Conservation (phyloP, 2,329 filamentous ascomycete genomes). For the Boeremia lycopersici region DNA sequence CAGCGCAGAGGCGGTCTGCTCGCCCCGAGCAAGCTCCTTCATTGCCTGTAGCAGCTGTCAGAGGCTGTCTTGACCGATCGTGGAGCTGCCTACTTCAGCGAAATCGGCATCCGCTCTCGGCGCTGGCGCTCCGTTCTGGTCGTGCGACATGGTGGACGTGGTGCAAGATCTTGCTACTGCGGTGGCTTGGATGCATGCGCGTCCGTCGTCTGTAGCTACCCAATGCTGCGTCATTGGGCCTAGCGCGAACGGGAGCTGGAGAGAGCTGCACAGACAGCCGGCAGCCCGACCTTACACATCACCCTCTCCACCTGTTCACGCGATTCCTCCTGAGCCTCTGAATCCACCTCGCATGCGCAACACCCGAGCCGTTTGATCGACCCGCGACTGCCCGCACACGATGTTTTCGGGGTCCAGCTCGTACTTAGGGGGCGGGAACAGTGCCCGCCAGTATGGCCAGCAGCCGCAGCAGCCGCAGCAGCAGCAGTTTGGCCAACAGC, state of each 20-base stretch:
- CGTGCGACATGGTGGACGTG: slow-evolving; percentile 37
- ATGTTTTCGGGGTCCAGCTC: slow-evolving; percentile 94
- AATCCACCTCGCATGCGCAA: slow-evolving; percentile 29
- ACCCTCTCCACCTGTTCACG: slow-evolving; percentile 26
- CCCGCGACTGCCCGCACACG: slow-evolving; percentile 38
- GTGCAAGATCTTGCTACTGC: slow-evolving; percentile 18
- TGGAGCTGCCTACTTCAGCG: slow-evolving; percentile 35
- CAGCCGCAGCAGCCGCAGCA: slow-evolving; percentile 52
- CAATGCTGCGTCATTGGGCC: slow-evolving; percentile 21
- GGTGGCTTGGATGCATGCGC: slow-evolving; percentile 21
- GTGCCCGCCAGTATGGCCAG: slow-evolving; percentile 64
- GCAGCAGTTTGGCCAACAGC: slow-evolving; percentile 55
- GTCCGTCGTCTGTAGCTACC: slow-evolving; percentile 25
- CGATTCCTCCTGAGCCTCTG: slow-evolving; percentile 19
- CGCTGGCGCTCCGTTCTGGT: slow-evolving; percentile 36
- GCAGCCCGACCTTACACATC: slow-evolving; percentile 29
- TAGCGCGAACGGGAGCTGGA: slow-evolving; percentile 34
- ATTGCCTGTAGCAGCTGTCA: slow-evolving; percentile 51
- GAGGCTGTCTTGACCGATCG: background rate
- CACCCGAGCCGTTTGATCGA: slow-evolving; percentile 20
- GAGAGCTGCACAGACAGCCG: slow-evolving; percentile 28
- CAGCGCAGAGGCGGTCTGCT: slow-evolving; percentile 60
- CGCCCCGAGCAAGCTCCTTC: slow-evolving; percentile 60
- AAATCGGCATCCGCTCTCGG: slow-evolving; percentile 42
- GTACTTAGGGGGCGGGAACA: slow-evolving; percentile 79